Conservation (phyloP, 2,329 filamentous ascomycete species). For the Aspergillus arachidicola region DNA sequence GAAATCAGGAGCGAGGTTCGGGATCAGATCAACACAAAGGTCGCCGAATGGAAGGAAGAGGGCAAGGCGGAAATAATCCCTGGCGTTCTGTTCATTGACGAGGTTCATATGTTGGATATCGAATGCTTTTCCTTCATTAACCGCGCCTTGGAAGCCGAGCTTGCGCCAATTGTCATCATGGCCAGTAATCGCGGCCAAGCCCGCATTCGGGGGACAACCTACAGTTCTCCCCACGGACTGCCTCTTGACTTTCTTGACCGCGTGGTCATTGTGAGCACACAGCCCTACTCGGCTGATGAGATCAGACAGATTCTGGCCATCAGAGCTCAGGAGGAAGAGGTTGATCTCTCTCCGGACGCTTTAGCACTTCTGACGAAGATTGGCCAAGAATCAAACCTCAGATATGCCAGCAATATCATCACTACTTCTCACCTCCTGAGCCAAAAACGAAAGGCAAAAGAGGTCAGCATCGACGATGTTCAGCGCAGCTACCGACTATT, state of each 20-base stretch:
- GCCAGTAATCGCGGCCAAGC: conserved; percentile 93
- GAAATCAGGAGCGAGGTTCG: conserved; percentile 97
- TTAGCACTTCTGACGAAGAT: conserved; percentile 94
- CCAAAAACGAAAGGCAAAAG: conserved; percentile 81
- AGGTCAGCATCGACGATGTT: conserved; percentile 84
- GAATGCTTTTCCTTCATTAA: conserved; percentile 99
- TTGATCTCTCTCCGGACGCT: conserved; percentile 87
- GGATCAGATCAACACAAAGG: conserved; percentile 98
- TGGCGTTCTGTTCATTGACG: conserved; percentile 95
- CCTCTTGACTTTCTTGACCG: conserved; percentile 95
- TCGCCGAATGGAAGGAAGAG: conserved; percentile 98
- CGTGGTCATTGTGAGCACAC: conserved; percentile 93
- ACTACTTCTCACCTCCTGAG: conserved; percentile 87
- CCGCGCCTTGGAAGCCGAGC: conserved; percentile 88
- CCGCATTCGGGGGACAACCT: conserved; percentile 89
- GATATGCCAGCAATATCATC: conserved; percentile 98
- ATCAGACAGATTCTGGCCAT: conserved; percentile 92
- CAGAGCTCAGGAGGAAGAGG: conserved; percentile 91
- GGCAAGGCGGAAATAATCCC: conserved; percentile 98
- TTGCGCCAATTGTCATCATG: conserved; percentile 98
- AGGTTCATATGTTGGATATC: conserved; percentile 99
- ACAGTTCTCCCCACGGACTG: conserved; percentile 88
- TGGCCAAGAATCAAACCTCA: conserved; percentile 84
- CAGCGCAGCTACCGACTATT: conserved; percentile 93
- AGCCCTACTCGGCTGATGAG: conserved; percentile 78